These are phyloP conservation scores for Zarea fungicola DNA, from an alignment of 2,329 filamentous ascomycete species.

Conservation along the genomic window DNA sequence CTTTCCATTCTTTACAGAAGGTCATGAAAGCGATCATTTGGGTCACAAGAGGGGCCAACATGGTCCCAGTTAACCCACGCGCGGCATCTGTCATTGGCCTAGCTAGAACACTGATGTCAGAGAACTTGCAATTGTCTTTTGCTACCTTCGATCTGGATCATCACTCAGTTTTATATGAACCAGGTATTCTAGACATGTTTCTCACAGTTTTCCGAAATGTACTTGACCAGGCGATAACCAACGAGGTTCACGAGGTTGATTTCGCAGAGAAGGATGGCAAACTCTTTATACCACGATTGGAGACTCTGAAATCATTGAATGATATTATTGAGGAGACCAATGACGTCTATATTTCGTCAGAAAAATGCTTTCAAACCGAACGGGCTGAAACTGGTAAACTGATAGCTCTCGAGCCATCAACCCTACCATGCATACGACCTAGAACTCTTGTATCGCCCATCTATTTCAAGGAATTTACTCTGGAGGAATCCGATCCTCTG, in stretches of 20 bases:
- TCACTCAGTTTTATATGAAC: conserved; percentile 18
- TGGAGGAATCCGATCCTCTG: conserved; percentile 20
- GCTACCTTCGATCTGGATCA: conserved; percentile 37
- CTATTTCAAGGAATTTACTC: background rate
- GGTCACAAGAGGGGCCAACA: conserved; percentile 40
- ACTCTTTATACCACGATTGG: conserved; percentile 41
- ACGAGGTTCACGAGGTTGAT: conserved; percentile 34
- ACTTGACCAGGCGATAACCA: conserved; percentile 13
- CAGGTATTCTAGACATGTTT: conserved; percentile 19
- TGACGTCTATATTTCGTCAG: conserved; percentile 4
- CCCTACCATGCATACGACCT: background rate
- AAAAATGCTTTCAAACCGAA: conserved; percentile 19
- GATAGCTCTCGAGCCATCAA: background rate
- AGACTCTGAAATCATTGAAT: conserved; percentile 37
- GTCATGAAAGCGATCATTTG: conserved; percentile 39
- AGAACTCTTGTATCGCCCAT: background rate
- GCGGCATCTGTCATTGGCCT: conserved; percentile 40
- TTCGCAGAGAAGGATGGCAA: conserved; percentile 34
- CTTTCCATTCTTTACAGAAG: conserved; percentile 35
- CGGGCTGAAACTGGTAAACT: background rate
- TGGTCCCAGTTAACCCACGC: conserved; percentile 28
- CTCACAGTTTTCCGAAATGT: conserved; percentile 21
- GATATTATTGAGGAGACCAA: conserved; percentile 35
- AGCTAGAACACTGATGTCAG: conserved; percentile 44
- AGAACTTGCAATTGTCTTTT: conserved; percentile 39